These are phyloP conservation scores for Phytophthora cajani DNA, from an alignment of 352 stramenopile species.

Conservation along the genomic window DNA sequence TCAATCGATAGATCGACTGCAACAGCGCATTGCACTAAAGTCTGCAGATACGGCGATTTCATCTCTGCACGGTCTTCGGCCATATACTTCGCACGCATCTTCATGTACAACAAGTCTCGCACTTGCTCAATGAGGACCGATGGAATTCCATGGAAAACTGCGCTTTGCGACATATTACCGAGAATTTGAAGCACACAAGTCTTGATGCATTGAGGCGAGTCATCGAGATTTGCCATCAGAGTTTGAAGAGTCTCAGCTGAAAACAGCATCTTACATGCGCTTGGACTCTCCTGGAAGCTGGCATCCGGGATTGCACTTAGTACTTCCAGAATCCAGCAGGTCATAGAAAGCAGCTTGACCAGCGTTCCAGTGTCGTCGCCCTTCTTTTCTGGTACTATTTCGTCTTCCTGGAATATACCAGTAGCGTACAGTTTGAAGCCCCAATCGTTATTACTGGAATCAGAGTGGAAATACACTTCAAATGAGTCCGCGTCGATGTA, in stretches of 20 bases:
- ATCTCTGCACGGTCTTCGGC: conserved; percentile 54
- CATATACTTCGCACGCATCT: conserved; percentile 58
- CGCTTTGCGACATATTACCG: conserved; percentile 45
- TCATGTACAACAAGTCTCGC: conserved; percentile 47
- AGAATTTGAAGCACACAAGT: conserved; percentile 48
- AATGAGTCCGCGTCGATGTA: conserved; percentile 75
- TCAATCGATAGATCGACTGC: conserved; percentile 68
- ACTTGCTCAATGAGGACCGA: conserved; percentile 47
- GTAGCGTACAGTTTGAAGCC: conserved; percentile 88
- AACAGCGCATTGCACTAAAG: conserved; percentile 63
- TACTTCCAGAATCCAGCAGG: conserved; percentile 48
- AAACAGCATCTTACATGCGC: conserved; percentile 33
- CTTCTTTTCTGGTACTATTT: conserved; percentile 1
- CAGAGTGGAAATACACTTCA: conserved; percentile 86
- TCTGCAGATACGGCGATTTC: conserved; percentile 73
- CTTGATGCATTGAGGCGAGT: conserved; percentile 54
- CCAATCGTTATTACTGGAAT: conserved; percentile 89
- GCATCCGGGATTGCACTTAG: conserved; percentile 29
- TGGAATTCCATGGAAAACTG: conserved; percentile 49
- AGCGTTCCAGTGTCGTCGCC: conserved; percentile 13
- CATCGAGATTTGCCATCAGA: conserved; percentile 38
- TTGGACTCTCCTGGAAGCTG: conserved; percentile 19
- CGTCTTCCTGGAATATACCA: conserved; percentile 60
- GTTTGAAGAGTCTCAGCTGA: conserved; percentile 45
- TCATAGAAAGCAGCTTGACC: conserved; percentile 41